phyloP scores from a whole-genome alignment of 1,284 basidiomycete genomes.

The Ganoderma lingzhi region DNA sequence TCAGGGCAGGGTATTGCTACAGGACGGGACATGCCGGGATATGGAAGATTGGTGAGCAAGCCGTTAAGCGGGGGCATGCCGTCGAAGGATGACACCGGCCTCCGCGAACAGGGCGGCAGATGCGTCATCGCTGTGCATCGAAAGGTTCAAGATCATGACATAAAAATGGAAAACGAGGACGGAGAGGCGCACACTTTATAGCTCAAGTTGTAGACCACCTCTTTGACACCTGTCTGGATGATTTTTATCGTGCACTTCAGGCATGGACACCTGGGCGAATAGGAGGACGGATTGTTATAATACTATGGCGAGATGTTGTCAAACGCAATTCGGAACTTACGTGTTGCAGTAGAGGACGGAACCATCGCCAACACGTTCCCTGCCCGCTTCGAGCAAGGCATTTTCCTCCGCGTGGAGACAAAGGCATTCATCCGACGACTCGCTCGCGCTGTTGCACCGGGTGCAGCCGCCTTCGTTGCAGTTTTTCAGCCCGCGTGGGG shows the following conservation, averaged over 20 bases:
- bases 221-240: constrained; percentile 91
- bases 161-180: neutral
- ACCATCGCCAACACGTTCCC: constrained; percentile 84
- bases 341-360: constrained; percentile 93
- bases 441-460: constrained; percentile 76
- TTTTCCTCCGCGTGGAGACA: constrained; percentile 99
- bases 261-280: constrained; percentile 86
- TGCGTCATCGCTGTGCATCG: constrained; percentile 71
- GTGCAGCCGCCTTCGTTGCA: constrained; percentile 91
- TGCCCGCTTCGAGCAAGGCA: constrained; percentile 91
- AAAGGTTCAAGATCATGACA: constrained; percentile 11
- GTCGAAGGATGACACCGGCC: constrained; percentile 81
- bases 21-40: neutral
- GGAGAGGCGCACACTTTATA: constrained; percentile 86
- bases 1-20: neutral
- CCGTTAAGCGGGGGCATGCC: constrained; percentile 53
- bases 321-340: constrained; percentile 48
- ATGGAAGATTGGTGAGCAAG: neutral
- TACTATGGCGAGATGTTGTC: neutral
- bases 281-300: neutral
- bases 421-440: constrained; percentile 83
- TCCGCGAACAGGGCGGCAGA: constrained; percentile 80
- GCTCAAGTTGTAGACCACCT: constrained; percentile 95
- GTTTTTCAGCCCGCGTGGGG: constrained; percentile 88
- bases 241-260: constrained; percentile 97